These are phyloP conservation scores for Hyaloperonospora brassicae DNA, from an alignment of 352 stramenopile species.

Conservation along the genomic window DNA sequence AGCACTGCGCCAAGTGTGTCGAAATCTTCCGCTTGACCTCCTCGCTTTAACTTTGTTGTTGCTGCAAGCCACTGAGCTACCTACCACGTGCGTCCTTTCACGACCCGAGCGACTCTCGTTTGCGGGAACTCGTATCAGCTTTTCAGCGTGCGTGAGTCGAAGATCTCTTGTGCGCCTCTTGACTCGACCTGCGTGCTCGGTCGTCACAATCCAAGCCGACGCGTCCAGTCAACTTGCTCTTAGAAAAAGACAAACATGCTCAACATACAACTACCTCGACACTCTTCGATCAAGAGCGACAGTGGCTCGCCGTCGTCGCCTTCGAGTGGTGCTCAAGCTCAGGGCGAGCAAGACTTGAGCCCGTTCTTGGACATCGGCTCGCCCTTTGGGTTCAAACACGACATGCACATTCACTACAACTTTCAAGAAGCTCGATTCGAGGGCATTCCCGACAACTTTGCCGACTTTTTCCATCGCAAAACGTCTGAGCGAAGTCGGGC, in stretches of 20 bases:
- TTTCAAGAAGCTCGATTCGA: conserved; percentile 80
- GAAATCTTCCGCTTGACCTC: no score
- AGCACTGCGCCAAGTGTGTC: no score
- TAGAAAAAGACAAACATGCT: conserved; percentile 20
- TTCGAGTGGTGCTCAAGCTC: conserved; percentile 15
- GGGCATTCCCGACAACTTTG: conserved; percentile 74
- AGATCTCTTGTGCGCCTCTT: conserved; percentile 2
- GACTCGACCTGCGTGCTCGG: neutral
- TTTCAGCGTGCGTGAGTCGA: conserved; percentile 10
- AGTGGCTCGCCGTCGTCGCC: conserved; percentile 27
- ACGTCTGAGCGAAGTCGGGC: conserved; percentile 17
- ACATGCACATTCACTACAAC: conserved; percentile 85
- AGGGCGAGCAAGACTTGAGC: conserved; percentile 27
- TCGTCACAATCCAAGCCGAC: conserved; percentile 21
- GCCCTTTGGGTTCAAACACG: conserved; percentile 70
- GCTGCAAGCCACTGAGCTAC: no score
- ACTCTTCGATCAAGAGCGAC: conserved; percentile 23
- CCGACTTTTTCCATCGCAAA: conserved; percentile 45
- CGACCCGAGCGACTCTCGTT: conserved; percentile 6
- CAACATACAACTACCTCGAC: conserved; percentile 41
- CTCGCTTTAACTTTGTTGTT: no score
- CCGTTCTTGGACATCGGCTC: conserved; percentile 54
- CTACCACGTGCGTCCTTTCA: conserved; percentile 22
- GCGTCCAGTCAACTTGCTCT: conserved; percentile 3
- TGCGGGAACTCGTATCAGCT: conserved; percentile 24